phyloP scores from a whole-genome alignment of 2,329 filamentous ascomycete genomes.

The Diaporthe sp. region DNA sequence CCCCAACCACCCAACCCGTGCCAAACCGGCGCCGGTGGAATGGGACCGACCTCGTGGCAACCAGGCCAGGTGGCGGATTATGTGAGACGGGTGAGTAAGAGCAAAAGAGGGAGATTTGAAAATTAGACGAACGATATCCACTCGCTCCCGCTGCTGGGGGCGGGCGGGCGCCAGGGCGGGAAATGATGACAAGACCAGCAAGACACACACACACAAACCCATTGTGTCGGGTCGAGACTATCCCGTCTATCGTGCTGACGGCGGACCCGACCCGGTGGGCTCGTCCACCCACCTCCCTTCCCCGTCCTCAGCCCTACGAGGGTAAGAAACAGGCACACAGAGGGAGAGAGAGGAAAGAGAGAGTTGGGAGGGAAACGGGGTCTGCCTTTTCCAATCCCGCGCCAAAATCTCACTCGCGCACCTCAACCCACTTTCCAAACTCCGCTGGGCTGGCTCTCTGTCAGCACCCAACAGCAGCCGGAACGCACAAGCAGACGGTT shows the following conservation, averaged over 20 bases:
- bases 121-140: no score
- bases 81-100: constrained; percentile 15
- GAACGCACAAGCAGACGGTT: not conserved
- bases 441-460: no score
- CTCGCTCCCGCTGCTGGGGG: no score
- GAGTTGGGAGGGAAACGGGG: not conserved
- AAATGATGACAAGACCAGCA: no score
- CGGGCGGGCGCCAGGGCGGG: not conserved
- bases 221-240: constrained; percentile 15
- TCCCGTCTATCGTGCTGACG: constrained; percentile 12
- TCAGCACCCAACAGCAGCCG: not conserved
- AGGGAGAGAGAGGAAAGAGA: not conserved
- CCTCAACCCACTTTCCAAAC: no score
- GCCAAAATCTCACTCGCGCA: constrained; percentile 13
- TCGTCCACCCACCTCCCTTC: not conserved
- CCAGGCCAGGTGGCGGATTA: constrained; percentile 1
- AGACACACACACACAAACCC: constrained; percentile 16
- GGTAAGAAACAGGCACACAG: not conserved
- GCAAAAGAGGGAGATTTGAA: not conserved
- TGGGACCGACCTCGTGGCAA: not conserved
- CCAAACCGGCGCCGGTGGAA: not conserved
- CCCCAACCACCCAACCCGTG: no score
- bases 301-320: constrained; percentile 15
- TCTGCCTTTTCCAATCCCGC: not conserved
- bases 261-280: constrained; percentile 12